Percentiles rank a stretch among this genome's conserved stretches.
phyloP scores from a whole-genome alignment of 2,329 filamentous ascomycete species.

The Alternaria sp. region DNA sequence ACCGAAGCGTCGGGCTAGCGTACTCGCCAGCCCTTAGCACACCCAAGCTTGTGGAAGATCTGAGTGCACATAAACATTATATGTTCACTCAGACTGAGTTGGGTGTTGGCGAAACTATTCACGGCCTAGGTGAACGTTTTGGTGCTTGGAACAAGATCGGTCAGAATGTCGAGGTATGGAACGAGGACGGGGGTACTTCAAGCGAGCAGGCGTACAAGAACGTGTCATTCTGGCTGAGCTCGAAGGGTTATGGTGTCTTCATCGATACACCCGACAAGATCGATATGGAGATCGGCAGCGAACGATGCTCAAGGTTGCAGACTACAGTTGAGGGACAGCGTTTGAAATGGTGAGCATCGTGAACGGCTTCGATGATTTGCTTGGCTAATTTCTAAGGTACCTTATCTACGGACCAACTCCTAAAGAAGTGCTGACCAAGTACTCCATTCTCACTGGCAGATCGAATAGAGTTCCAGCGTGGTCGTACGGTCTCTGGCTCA shows the following conservation, averaged over 20 bases:
- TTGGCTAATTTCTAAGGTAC: constrained; percentile 54
- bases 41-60: constrained; percentile 63
- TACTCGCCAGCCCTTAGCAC: constrained; percentile 63
- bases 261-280: constrained; percentile 74
- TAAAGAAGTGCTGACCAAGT: constrained; percentile 74
- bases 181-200: constrained; percentile 69
- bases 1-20: constrained; percentile 65
- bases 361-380: not conserved
- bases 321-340: constrained; percentile 73
- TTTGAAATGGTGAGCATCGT: constrained; percentile 64
- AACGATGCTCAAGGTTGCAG: constrained; percentile 75
- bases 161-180: constrained; percentile 72
- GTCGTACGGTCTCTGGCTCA: constrained; percentile 81
- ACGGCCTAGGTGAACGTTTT: constrained; percentile 79
- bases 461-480: constrained; percentile 72
- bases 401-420: constrained; percentile 75
- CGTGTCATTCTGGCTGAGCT: constrained; percentile 73
- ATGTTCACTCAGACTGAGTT: constrained; percentile 58
- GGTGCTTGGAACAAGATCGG: constrained; percentile 80
- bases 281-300: constrained; percentile 76
- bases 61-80: constrained; percentile 55
- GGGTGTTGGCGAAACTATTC: constrained; percentile 69
- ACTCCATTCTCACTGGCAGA: constrained; percentile 72
- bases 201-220: constrained; percentile 78
- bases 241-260: constrained; percentile 78